Evolutionary conservation across 129 eudicot species (phyloP).

Genomic region (Chrysanthemum makinoi): DNA sequence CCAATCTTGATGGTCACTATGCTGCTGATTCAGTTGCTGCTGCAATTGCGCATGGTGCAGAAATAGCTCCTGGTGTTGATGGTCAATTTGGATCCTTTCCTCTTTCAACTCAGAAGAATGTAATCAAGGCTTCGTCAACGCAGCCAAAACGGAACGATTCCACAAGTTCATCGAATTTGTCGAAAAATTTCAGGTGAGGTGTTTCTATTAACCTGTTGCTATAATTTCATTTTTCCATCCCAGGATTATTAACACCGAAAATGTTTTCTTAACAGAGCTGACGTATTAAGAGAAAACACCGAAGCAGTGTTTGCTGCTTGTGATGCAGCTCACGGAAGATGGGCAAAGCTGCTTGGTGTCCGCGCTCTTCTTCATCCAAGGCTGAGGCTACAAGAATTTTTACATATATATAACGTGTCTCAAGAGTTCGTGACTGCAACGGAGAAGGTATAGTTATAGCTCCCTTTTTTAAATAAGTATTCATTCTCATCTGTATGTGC

Average conservation of each 20-base stretch:
- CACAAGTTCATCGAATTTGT: slow-evolving; percentile 58
- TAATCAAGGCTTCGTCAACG: slow-evolving; percentile 36
- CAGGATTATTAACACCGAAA: slow-evolving; percentile 10
- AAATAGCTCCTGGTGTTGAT: slow-evolving; percentile 40
- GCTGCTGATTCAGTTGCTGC: slow-evolving; percentile 98
- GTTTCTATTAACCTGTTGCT: slow-evolving; percentile 1
- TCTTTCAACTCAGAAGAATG: slow-evolving; percentile 47
- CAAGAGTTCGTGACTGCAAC: slow-evolving; percentile 84
- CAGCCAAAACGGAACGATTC: slow-evolving; percentile 59
- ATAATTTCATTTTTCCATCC: background rate
- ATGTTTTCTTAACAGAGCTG: slow-evolving; percentile 56
- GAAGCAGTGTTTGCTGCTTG: slow-evolving; percentile 95
- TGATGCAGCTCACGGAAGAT: slow-evolving; percentile 96
- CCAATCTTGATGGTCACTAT: slow-evolving; percentile 87
- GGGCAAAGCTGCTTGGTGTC: slow-evolving; percentile 97
- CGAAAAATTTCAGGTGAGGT: slow-evolving; percentile 80
- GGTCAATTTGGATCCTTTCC: slow-evolving; percentile 44
- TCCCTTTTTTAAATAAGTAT: background rate
- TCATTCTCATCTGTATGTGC: slow-evolving; percentile 11
- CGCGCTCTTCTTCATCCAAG: slow-evolving; percentile 86
- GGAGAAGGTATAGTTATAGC: slow-evolving; percentile 54
- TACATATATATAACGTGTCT: slow-evolving; percentile 65
- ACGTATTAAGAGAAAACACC: slow-evolving; percentile 89
- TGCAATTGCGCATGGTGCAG: slow-evolving; percentile 96
- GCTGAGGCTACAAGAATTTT: slow-evolving; percentile 76